Base-by-base conservation (phyloP, 768 basidiomycete species). In the Phylloporus rhodoxanthus region DNA sequence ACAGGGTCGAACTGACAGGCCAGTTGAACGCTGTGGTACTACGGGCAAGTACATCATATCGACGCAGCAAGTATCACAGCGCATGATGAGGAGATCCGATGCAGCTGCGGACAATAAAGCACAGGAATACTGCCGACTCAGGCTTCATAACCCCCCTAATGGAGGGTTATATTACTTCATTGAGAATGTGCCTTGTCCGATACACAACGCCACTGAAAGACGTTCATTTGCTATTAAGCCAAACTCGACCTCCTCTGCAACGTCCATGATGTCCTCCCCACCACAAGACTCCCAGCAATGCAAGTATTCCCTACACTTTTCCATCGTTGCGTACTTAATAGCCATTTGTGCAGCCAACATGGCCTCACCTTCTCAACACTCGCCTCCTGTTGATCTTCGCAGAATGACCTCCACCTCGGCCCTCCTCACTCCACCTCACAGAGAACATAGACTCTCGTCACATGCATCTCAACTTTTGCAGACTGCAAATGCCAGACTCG, bases 391-490 rank as follows among this genome's bases (percentile, higher is more conserved):
- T 43, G 79, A 81, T 60, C 70, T 80, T 41, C 76, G 80, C 38
- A 78, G 77, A 59, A 79, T 82, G 68, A 77, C 76, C 17, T 81
- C 80, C 23, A 68, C 69, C 26, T 68, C 66, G 25, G 65, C 71
- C 11, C 66, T 71, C 40, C 72, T 82, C 50, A 69, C 65, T 43
- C 59, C 72, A 45, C 63, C 74, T 21, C 60, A 68, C 46, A 65
- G 70, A 52, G 62, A 68, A 43, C 68, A 70, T 48, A 68, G 68
- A 26, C 67, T 74, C 1, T 74, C 74, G 1, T 68, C 71, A 15
- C 68, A 77, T 28, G 50, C 66, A 19, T 79, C 80, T 0, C 79
- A 80, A 55, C 75, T 76, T 51, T 64, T 78, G 15, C 73, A 74
- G 36, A 69, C 70, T 2, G 63, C 66, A 14, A 69, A 66, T 7